Conservation (phyloP, 1,284 basidiomycete species). For the Porodaedalea pini region DNA sequence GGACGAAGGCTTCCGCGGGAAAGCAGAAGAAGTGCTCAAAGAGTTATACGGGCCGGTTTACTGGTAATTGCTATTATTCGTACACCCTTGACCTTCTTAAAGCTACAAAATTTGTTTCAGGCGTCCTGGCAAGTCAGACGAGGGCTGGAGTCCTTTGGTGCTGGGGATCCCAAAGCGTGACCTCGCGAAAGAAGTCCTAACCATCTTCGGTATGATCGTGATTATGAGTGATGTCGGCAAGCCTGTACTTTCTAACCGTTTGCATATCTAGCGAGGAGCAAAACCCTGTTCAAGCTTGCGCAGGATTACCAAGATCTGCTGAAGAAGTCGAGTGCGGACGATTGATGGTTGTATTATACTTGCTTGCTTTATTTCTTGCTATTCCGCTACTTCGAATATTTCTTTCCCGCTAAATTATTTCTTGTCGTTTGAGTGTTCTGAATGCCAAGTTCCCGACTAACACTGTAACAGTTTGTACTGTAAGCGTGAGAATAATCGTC, state of each 20-base stretch:
- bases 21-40: constrained; percentile 83
- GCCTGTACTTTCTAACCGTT: background rate
- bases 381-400: too few relatives aligned
- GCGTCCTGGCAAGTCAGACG: constrained; percentile 58
- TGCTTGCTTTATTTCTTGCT: background rate
- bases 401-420: too few relatives aligned
- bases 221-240: background rate
- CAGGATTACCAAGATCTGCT: constrained; percentile 34
- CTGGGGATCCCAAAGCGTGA: constrained; percentile 75
- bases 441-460: too few relatives aligned
- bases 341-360: constrained; percentile 4
- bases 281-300: constrained; percentile 30
- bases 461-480: background rate
- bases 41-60: constrained; percentile 87
- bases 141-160: constrained; percentile 62
- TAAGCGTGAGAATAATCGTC: background rate
- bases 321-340: constrained; percentile 22
- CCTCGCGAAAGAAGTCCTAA: constrained; percentile 72
- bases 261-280: constrained; percentile 25
- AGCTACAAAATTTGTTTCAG: constrained; percentile 36
- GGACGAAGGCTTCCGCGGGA: constrained; percentile 80
- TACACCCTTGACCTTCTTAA: background rate
- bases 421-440: too few relatives aligned
- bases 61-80: constrained; percentile 48
- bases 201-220: constrained; percentile 64